Evolutionary conservation across 1,284 basidiomycete genomes (phyloP).

Genomic region (Malassezia sympodialis): DNA sequence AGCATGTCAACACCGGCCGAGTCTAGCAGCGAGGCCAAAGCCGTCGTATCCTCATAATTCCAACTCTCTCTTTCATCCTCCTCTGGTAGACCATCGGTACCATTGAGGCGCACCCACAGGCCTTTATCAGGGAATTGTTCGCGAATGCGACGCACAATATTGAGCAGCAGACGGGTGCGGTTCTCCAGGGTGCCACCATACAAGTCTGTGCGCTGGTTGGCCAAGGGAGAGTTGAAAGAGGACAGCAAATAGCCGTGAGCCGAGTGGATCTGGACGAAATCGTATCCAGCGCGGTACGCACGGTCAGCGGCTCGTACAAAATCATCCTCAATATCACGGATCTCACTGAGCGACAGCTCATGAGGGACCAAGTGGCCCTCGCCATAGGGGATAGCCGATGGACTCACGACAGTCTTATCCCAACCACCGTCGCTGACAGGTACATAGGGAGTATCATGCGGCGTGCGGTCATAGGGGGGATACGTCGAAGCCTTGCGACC

Average conservation of each 20-base stretch:
- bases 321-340: slow-evolving; percentile 58
- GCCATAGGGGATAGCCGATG: slow-evolving; percentile 56
- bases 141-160: slow-evolving; percentile 29
- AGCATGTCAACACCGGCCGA: slow-evolving; percentile 37
- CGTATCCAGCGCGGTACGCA: slow-evolving; percentile 50
- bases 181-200: slow-evolving; percentile 45
- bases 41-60: slow-evolving; percentile 30
- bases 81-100: slow-evolving; percentile 36
- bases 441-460: slow-evolving; percentile 18
- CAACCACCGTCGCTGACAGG: slow-evolving; percentile 55
- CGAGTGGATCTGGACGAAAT: slow-evolving; percentile 62
- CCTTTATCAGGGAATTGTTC: slow-evolving; percentile 32
- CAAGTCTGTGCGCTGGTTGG: slow-evolving; percentile 42
- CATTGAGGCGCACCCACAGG: slow-evolving; percentile 41
- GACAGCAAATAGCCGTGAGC: slow-evolving; percentile 60
- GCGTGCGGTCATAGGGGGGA: slow-evolving; percentile 48
- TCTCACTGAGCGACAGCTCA: slow-evolving; percentile 55
- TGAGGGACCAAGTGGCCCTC: slow-evolving; percentile 55
- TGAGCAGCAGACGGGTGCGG: slow-evolving; percentile 26
- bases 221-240: slow-evolving; percentile 34
- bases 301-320: slow-evolving; percentile 60
- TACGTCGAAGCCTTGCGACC: slow-evolving; percentile 60
- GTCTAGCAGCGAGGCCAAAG: slow-evolving; percentile 29
- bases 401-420: slow-evolving; percentile 59
- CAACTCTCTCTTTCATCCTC: slow-evolving; percentile 25